Base-by-base conservation (phyloP, 139 green algal species). In the Mesostigma viride region DNA sequence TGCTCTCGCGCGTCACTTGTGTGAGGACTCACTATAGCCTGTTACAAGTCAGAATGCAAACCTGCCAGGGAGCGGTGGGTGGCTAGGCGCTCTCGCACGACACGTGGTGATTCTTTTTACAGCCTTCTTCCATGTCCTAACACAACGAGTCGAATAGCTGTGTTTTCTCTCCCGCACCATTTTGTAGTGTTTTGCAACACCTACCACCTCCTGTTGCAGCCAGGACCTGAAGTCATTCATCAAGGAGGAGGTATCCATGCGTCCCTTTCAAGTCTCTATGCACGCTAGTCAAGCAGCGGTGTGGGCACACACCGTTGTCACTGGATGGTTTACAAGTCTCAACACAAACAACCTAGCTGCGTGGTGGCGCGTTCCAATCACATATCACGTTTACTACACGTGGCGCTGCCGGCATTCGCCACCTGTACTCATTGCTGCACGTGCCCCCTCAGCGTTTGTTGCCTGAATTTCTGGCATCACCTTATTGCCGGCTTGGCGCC, bases 1-100 rank as follows among this genome's bases (percentile, higher is more conserved):
- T 8, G 14, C 14, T 51, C 11, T 64, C 71, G 36, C 74, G 82
- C 14, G 82, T 73, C 47, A 85, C 84, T 64, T 56, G 62, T 1
- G 72, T 27, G 27, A 63, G 40, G 11, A 51, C 40, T 51, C 11
- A 8, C 40, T 51, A 14, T 24, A 14, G 40, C 11, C 40, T 51
- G 40, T 24, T 51, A 51, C 40, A 51, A n/a, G n/a, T n/a, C n/a
- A 51, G 40, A 51, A 14, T 14, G 40, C 40, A 51, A 51, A 8
- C 40, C 8, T 24, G 40, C 40, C 40, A 51, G 11, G 8, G 14
- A 51, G 14, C 8, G 14, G 40, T 14, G 14, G 40, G 40, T 8
- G 40, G 8, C 40, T 51, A 51, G 40, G 8, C 14, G 14, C 40
- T 24, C 11, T 8, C 14, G 40, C 40, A 24, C 14, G 40, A 51